Base-by-base conservation (phyloP, 2,329 filamentous ascomycete genomes). In the Fusarium sp. region DNA sequence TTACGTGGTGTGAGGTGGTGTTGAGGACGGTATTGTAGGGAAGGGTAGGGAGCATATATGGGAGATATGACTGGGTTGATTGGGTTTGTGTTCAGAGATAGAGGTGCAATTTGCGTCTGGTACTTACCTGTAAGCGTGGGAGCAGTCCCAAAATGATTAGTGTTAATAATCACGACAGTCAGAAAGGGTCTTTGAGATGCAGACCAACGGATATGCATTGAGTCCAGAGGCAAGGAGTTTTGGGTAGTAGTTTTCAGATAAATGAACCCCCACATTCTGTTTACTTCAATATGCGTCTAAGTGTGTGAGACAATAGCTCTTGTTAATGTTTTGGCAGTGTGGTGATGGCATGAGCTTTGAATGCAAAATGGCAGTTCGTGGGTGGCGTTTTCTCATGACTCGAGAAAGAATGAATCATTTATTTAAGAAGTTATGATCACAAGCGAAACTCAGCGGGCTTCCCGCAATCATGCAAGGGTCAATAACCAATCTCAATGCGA, bases 141-240 rank as follows among this genome's bases (percentile, higher is more conserved):
- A 73, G 75, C 64, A 67, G 70, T 73, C 67, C 58, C 72, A 68
- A 58, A 61, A 56, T 61, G 34, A 60, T 56, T 60, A 39, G 54
- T 52, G 42, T 60, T 54, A n/a, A 41, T 28, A 41, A 69, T 62
- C 70, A 65, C 57, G 44, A 63, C 66, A 71, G 62, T 62, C 58
- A 72, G 54, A 56, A 69, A 60, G 47, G 60, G 63, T 62, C 71
- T 69, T 55, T 50, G 34, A 57, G 54, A 66, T 76, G 72, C 72
- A 77, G 77, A 70, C 65, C 38, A 68, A 77, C 72, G 70, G 72
- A 69, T 71, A 77, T 78, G 75, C 58, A 78, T 76, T 42, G 50
- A 67, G 70, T 66, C 52, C 62, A 59, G 50, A 58, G 55, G 70
- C 41, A 59, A 68, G 64, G 66, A 58, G 62, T 67, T 54, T 24